Base-by-base conservation (phyloP, 1,284 basidiomycete genomes). In the Moniliophthora roreri region DNA sequence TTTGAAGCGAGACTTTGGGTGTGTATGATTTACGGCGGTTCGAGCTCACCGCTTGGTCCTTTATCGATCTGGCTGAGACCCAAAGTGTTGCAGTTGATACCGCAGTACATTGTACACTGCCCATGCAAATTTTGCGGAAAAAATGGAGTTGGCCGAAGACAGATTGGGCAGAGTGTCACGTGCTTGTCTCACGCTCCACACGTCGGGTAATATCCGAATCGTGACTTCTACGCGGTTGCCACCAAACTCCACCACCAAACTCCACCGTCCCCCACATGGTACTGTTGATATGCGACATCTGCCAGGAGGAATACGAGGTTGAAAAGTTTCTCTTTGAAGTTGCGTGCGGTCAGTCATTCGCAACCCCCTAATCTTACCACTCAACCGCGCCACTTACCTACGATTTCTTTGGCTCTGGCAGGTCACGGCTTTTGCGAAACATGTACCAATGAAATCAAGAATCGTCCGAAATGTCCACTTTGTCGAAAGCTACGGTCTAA, bases 351-450 rank as follows among this genome's bases (percentile, higher is more conserved):
- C 21, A 45, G 55, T 46, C 16, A n/a, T n/a, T 15, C 21, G 4
- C n/a, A 10, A 2, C 16, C 10, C 11, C 28, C 7, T n/a, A 24
- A 26, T 20, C 23, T 34, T 41, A 9, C 21, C 2, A 35, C 7
- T 24, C 13, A 18, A 11, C n/a, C n/a, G n/a, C n/a, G 21, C 15
- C 23, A 34, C 15, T 28, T 10, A 20, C 20, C 24, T 36, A 10
- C 11, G 18, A 28, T 28, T 11, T 28, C 2, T 4, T 16, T 37
- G 13, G 13, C 36, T 2, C 39, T 11, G 38, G 18, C 23, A 56
- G 55, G 55, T 4, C 55, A 56, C 34, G 51, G 55, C 37, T 56
- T 47, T 15, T 56, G 55, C 37, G 48, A 38, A 32, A 37, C 35
- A 9, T 56, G 51, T 21, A 53, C 55, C 2, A 16, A 38, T 3